Conservation (phyloP, 805 yeast species). For the Metschnikowia continentalis region DNA sequence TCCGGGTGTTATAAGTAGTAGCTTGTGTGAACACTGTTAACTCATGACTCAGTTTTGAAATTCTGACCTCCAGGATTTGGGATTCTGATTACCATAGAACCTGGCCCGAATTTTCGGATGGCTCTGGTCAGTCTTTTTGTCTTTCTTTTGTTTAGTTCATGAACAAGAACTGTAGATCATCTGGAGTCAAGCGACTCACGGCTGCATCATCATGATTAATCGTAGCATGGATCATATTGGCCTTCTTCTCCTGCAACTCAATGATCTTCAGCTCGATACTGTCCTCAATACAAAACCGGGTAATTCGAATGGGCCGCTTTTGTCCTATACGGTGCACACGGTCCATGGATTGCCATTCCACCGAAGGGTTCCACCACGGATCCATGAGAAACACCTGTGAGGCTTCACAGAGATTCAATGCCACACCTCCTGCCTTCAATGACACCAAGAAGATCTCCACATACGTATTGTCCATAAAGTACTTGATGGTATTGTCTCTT, state of each 20-base stretch:
- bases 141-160: conserved; percentile 48
- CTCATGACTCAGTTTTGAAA: too few relatives aligned
- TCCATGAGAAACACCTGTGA: conserved; percentile 93
- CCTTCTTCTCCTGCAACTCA: conserved; percentile 94
- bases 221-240: conserved; percentile 97
- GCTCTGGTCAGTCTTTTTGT: too few relatives aligned
- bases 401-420: conserved; percentile 92
- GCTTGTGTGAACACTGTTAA: too few relatives aligned
- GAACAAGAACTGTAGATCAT: conserved; percentile 91
- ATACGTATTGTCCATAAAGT: conserved; percentile 87
- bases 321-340: conserved; percentile 98
- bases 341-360: conserved; percentile 98
- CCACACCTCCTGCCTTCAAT: conserved; percentile 98
- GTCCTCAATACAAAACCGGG: conserved; percentile 91
- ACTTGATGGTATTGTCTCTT: conserved; percentile 83
- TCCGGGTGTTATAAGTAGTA: too few relatives aligned
- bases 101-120: too few relatives aligned
- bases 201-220: conserved; percentile 91
- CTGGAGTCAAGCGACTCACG: conserved; percentile 81
- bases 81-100: too few relatives aligned
- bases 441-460: conserved; percentile 95
- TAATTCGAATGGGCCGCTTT: conserved; percentile 86
- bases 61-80: too few relatives aligned
- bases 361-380: conserved; percentile 99
- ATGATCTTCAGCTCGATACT: conserved; percentile 95